Evolutionary conservation across 345 rosid genomes (phyloP), one percentile per base, ranked within the genome.

Genomic region (Carallia pectinifolia): DNA sequence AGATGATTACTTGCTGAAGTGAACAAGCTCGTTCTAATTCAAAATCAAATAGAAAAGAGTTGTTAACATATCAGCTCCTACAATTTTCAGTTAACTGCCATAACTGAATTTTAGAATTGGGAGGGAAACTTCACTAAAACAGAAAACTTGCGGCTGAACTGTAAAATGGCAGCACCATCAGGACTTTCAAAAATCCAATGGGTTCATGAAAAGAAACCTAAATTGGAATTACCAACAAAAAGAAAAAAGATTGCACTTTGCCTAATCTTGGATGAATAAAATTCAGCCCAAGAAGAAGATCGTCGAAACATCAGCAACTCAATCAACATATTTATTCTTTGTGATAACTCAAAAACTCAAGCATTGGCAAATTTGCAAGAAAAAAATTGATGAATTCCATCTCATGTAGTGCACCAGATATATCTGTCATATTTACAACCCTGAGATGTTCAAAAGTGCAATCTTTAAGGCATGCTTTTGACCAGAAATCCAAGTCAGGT

Each of bases 361-460:
- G 85, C 56, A 55, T 81, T 0, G 91, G 96, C 3, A 97, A 87
- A 70, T 82, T 88, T 19, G 79, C 85, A 23, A 95, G 88, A 77
- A 92, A 80, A 74, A 87, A 90, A 75, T 86, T 90, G 74, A 92
- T 79, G 55, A 95, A 81, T 67, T 88, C 89, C 91, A 95, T 79
- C 81, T 95, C 99, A 29, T 89, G 85, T 6, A 83, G 93, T 63
- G 85, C 85, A 19, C 90, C 93, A 44, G 83, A 87, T 55, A 87
- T 73, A 27, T 90, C 96, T 4, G 93, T 82, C 82, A 92, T 80
- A 85, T 83, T 95, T 71, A 86, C 88, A 8, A 73, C 77, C 80
- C 69, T 85, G 55, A 90, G 92, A 16, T 79, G 86, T 53, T 80
- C 66, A 44, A 89, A 83, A 36, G 70, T 79, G 83, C 85, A 86